Base-by-base conservation (phyloP, 192 early-diverging fungal genomes). In the Coemansia sp. region DNA sequence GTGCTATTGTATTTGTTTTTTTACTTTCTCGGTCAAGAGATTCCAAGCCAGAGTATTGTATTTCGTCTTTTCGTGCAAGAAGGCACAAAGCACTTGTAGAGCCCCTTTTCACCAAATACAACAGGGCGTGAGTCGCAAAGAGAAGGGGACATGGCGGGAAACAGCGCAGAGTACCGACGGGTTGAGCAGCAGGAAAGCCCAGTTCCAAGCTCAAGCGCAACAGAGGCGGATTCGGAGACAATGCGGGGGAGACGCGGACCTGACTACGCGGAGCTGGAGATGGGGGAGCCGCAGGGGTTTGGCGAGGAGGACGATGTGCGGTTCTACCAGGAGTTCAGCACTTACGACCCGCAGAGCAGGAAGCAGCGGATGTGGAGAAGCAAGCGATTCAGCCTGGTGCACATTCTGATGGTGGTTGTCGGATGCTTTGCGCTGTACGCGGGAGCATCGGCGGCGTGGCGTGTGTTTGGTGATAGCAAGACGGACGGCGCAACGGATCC, bases 241-340 rank as follows among this genome's bases (percentile, higher is more conserved):
- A 51, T 13, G 41, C 50, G 53, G 37, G 19, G 45, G 10, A 41
- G 49, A 22, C 75, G 46, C 7, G 70, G 64, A 16, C 64, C 63
- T 1, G 79, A 69, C 25, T 73, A 74, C 54, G 66, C 68, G 7
- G 79, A 76, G 79, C 68, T 76, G 7, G 74, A 69, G 39, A 32
- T 68, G 14, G 66, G 61, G 39, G 77, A 74, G 65, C 65, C 58
- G 22, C 42, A 49, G 11, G 60, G 19, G 14, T 76, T 81, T 76
- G 74, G 70, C 42, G 73, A 75, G 10, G 76, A 72, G 19, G 76
- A 78, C 39, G 79, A 81, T 44, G 79, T 42, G 48, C 79, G 50
- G 46, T 81, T 69, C 61, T 65, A 81, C 45, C 70, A 75, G 17
- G 67, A 81, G 74, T 81, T 81, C 61, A 40, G 73, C 0, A 67